Evolutionary conservation across 129 eudicot species (phyloP).

Genomic region (Silybum marianum): DNA sequence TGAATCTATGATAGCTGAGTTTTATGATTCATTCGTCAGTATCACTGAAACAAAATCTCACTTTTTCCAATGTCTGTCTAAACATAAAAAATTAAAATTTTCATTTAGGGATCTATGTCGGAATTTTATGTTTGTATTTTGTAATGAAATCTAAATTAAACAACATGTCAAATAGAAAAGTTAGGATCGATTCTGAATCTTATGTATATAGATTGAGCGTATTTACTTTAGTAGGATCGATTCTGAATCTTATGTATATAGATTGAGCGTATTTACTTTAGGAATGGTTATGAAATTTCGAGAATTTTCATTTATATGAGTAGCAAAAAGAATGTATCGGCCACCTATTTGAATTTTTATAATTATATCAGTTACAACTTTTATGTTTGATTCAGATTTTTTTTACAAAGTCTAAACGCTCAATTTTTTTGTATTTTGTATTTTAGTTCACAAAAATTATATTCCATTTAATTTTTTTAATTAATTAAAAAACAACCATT

Average conservation of each 20-base stretch:
- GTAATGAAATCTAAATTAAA: neutral
- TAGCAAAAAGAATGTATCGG: neutral
- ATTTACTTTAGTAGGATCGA: neutral
- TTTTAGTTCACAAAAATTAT: too few species aligned
- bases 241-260: neutral
- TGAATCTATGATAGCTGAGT: neutral
- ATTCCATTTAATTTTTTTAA: neutral
- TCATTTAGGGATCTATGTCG: slow-evolving; percentile 1
- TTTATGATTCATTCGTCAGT: neutral
- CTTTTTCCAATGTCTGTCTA: neutral
- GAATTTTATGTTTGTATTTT: neutral
- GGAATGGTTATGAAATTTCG: too few species aligned
- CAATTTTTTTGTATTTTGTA: neutral
- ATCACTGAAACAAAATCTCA: slow-evolving; percentile 6
- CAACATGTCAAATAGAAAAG: neutral
- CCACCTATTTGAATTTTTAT: neutral
- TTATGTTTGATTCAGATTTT: neutral
- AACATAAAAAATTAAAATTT: neutral
- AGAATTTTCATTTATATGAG: too few species aligned
- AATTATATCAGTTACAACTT: too few species aligned
- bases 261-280: neutral
- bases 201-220: neutral
- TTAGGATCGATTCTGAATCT: neutral
- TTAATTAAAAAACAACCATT: too few species aligned
- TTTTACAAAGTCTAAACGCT: neutral